Conservation (phyloP, 257 asterid species). For the Paraleonurus japonicus region DNA sequence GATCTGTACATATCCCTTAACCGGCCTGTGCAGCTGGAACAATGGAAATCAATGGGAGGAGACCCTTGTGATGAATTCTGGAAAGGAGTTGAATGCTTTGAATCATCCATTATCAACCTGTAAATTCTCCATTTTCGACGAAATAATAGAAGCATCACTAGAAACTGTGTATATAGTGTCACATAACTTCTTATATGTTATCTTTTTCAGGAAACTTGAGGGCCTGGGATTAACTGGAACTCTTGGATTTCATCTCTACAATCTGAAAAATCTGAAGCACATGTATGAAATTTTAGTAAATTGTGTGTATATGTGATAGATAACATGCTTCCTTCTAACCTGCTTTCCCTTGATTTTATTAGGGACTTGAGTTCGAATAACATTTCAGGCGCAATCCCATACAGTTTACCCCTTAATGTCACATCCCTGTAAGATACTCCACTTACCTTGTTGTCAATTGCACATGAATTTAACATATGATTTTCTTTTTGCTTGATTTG, state of each 20-base stretch:
- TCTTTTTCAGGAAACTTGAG: conserved; percentile 58
- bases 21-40: conserved; percentile 56
- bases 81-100: conserved; percentile 71
- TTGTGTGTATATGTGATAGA: not conserved
- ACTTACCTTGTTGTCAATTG: conserved; percentile 14
- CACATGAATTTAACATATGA: not conserved
- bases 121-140: conserved; percentile 24
- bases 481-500: conserved; percentile 2
- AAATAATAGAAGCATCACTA: not conserved
- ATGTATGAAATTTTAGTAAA: conserved; percentile 44
- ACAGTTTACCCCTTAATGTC: conserved; percentile 62
- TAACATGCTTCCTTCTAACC: not conserved
- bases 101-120: conserved; percentile 69
- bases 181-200: not conserved
- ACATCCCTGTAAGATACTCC: conserved; percentile 63
- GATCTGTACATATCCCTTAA: conserved; percentile 65
- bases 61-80: conserved; percentile 86
- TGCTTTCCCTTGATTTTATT: conserved; percentile 15
- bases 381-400: conserved; percentile 65
- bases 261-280: conserved; percentile 63
- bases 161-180: not conserved
- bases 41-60: conserved; percentile 70
- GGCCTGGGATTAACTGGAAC: conserved; percentile 64
- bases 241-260: conserved; percentile 58
- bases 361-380: conserved; percentile 84